These are phyloP conservation scores for Silene conica DNA, from an alignment of 148 eudicot genomes.

Conservation along the genomic window DNA sequence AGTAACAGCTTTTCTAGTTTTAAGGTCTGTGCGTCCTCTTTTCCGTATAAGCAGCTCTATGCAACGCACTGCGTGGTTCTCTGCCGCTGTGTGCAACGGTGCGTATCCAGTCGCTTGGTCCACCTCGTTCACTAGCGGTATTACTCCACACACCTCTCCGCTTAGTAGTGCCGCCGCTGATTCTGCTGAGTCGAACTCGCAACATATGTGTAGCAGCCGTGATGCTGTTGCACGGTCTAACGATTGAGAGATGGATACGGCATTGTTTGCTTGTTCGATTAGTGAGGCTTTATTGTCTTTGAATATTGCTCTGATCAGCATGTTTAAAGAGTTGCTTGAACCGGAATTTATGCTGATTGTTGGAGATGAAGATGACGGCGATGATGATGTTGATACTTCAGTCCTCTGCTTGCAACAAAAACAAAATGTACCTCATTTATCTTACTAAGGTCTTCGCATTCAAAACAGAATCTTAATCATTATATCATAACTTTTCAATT, in stretches of 20 bases:
- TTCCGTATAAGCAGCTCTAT: conserved; percentile 32
- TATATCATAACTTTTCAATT: neutral
- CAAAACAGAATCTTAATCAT: neutral
- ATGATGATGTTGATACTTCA: neutral
- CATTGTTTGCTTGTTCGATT: neutral
- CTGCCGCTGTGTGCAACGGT: conserved; percentile 40
- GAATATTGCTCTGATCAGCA: conserved; percentile 24
- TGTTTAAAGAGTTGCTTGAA: conserved; percentile 8
- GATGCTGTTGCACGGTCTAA: conserved; percentile 22
- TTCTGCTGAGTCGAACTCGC: conserved; percentile 30
- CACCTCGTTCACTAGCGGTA: conserved; percentile 27
- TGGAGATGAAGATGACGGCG: neutral
- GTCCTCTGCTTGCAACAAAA: neutral
- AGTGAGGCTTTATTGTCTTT: conserved; percentile 24
- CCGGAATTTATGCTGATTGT: neutral
- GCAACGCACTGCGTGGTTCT: conserved; percentile 25
- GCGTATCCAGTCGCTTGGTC: conserved; percentile 19
- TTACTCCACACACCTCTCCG: conserved; percentile 23
- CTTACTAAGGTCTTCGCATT: neutral
- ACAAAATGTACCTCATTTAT: neutral
- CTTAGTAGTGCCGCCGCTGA: conserved; percentile 22
- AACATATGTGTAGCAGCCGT: conserved; percentile 28
- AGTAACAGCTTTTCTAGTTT: conserved; percentile 13
- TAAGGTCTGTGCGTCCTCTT: conserved; percentile 34
- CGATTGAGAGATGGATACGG: neutral